phyloP scores from a whole-genome alignment of 306 rosid species.

The Glycine soja region DNA sequence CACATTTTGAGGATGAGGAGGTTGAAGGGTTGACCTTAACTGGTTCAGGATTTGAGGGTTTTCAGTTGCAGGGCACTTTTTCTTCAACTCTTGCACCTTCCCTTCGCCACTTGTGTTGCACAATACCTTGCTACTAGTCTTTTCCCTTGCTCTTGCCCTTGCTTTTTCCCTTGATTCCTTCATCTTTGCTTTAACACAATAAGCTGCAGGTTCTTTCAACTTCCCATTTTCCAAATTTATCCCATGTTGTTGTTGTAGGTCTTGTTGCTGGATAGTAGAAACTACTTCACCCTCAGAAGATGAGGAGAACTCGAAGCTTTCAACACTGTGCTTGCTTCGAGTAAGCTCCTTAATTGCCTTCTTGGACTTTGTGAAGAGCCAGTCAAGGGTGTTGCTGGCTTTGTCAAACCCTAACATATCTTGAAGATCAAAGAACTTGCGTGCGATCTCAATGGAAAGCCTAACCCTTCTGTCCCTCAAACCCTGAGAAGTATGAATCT shows the following conservation, averaged over 20 bases:
- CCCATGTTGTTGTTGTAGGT: not conserved
- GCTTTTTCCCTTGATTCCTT: slow-evolving; percentile 71
- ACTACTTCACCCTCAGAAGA: slow-evolving; percentile 49
- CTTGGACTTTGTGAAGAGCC: slow-evolving; percentile 76
- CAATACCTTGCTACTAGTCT: slow-evolving; percentile 61
- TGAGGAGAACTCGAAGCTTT: slow-evolving; percentile 37
- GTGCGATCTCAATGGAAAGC: slow-evolving; percentile 73
- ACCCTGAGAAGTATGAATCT: slow-evolving; percentile 89
- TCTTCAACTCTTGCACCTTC: slow-evolving; percentile 34
- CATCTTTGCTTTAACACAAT: slow-evolving; percentile 19
- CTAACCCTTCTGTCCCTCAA: slow-evolving; percentile 85
- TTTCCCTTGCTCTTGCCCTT: slow-evolving; percentile 78
- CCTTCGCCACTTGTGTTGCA: not conserved
- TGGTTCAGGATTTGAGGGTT: slow-evolving; percentile 52
- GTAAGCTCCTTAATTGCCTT: slow-evolving; percentile 64
- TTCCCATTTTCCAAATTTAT: slow-evolving; percentile 16
- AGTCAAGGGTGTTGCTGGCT: slow-evolving; percentile 89
- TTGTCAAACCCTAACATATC: slow-evolving; percentile 93
- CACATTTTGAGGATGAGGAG: not conserved
- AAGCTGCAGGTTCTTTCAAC: slow-evolving; percentile 11
- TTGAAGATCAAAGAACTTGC: slow-evolving; percentile 91
- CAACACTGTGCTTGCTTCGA: slow-evolving; percentile 35
- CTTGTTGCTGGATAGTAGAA: slow-evolving; percentile 21
- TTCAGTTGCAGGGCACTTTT: slow-evolving; percentile 43
- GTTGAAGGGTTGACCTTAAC: slow-evolving; percentile 44